Percentiles rank a stretch among this genome's conserved stretches.
Conservation (phyloP, 1,284 basidiomycete genomes). For the Microbotryum silenes-acaulis region DNA sequence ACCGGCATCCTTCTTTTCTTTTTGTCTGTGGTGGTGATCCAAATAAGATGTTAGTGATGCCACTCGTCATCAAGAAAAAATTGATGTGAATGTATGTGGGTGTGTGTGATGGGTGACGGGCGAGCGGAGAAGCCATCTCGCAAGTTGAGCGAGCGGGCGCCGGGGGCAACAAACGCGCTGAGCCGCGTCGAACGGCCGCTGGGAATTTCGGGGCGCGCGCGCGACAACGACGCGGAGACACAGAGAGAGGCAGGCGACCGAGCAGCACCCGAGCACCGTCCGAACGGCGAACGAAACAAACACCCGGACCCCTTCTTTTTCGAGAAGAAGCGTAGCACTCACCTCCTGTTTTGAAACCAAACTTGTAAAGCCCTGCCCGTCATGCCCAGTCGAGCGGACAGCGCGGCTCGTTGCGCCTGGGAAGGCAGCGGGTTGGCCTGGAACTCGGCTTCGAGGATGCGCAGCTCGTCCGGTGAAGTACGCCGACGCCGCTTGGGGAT, state of each 20-base stretch:
- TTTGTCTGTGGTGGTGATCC: constrained; percentile 18
- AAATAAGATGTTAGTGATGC: not conserved
- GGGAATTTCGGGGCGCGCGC: not conserved
- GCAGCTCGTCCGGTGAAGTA: constrained; percentile 35
- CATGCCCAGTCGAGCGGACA: constrained; percentile 31
- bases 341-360: constrained; percentile 34
- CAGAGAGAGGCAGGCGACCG: too few species aligned
- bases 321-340: not conserved
- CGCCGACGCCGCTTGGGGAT: constrained; percentile 30
- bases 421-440: constrained; percentile 24
- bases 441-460: constrained; percentile 33
- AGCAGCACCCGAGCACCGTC: too few species aligned
- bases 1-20: constrained; percentile 27
- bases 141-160: not conserved
- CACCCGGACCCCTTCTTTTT: too few species aligned
- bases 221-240: not conserved
- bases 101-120: not conserved
- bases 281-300: too few species aligned
- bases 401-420: constrained; percentile 18
- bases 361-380: constrained; percentile 29
- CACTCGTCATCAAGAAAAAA: not conserved
- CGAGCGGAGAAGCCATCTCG: too few species aligned
- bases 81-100: not conserved
- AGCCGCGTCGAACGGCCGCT: not conserved
- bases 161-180: not conserved